phyloP scores from a whole-genome alignment of 257 asterid species.

The Dorcoceras hygrometricum region DNA sequence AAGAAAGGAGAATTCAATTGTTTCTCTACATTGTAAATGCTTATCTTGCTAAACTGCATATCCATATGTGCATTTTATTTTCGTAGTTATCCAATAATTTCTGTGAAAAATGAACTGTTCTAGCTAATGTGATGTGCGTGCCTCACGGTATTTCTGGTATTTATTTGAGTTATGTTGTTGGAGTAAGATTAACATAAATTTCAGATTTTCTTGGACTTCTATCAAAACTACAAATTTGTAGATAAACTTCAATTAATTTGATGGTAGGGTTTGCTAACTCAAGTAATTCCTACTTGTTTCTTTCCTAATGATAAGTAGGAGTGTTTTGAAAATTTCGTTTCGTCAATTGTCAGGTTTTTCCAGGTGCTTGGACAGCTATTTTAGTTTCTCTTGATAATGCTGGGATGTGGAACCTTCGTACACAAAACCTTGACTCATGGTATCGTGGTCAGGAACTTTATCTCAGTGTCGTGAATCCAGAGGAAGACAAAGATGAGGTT shows the following conservation, averaged over 20 bases:
- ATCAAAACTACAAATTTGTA: too few relatives aligned
- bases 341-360: conserved; percentile 58
- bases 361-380: conserved; percentile 95
- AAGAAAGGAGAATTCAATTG: neutral
- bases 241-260: neutral
- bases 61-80: neutral
- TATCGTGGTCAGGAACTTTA: conserved; percentile 88
- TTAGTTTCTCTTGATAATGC: conserved; percentile 76
- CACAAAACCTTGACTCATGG: conserved; percentile 94
- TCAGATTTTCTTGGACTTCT: too few relatives aligned
- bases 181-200: neutral
- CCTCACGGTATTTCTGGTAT: neutral
- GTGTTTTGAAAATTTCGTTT: conserved; percentile 1
- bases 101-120: neutral
- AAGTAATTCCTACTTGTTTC: neutral
- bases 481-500: conserved; percentile 58
- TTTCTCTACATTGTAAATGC: neutral
- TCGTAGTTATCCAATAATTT: neutral
- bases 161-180: neutral
- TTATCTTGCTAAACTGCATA: neutral
- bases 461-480: conserved; percentile 70
- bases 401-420: conserved; percentile 90
- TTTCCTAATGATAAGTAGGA: neutral
- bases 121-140: neutral
- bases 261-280: neutral